phyloP scores from a whole-genome alignment of 768 basidiomycete species.

The Leccinum boreale region DNA sequence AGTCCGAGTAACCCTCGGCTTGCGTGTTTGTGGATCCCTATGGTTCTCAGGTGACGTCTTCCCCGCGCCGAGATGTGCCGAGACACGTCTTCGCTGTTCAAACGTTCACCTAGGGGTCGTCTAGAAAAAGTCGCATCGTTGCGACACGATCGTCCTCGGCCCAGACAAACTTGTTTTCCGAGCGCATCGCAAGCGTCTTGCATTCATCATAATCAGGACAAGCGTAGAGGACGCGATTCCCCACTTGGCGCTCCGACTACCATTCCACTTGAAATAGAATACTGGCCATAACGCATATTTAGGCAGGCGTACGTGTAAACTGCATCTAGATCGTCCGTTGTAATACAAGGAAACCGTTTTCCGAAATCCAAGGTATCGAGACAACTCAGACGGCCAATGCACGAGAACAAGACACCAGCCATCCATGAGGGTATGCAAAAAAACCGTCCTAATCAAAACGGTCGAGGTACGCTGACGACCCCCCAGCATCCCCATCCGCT shows the following conservation, averaged over 20 bases:
- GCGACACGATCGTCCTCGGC: background rate
- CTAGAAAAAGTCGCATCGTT: background rate
- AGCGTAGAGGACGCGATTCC: background rate
- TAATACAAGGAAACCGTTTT: background rate
- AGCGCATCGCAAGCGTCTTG: background rate
- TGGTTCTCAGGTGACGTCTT: background rate
- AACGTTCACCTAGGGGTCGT: no score
- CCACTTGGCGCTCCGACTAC: background rate
- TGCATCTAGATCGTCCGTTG: background rate
- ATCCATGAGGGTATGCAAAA: no score
- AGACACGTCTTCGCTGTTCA: no score
- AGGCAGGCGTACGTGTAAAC: background rate
- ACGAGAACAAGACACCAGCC: background rate
- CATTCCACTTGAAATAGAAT: background rate
- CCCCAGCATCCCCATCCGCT: constrained; percentile 61
- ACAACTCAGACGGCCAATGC: background rate
- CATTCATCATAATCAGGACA: background rate
- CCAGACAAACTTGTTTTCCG: background rate
- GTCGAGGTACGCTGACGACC: constrained; percentile 18
- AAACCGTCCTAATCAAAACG: constrained; percentile 6
- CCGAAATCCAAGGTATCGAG: no score
- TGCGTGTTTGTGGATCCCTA: no score
- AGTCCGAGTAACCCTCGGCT: no score
- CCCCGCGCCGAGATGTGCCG: background rate
- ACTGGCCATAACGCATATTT: background rate